Conservation (phyloP, 2,329 filamentous ascomycete genomes). For the Lecanicillium sp. region DNA sequence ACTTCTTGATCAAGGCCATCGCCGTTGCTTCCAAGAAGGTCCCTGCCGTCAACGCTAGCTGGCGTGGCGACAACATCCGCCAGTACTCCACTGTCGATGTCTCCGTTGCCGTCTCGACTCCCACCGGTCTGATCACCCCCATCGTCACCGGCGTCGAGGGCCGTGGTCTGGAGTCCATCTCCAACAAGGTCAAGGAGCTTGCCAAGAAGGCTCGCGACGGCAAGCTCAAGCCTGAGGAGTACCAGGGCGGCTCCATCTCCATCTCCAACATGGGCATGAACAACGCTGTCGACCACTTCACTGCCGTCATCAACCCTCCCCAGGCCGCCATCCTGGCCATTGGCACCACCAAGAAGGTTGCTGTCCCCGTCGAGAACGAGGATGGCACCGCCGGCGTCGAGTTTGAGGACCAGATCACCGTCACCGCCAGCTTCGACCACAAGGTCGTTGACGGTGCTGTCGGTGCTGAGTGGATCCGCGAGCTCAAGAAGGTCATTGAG, state of each 20-base stretch:
- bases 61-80: slow-evolving; percentile 84
- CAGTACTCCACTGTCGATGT: slow-evolving; percentile 92
- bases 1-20: slow-evolving; percentile 97
- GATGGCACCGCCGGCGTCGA: slow-evolving; percentile 68
- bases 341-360: slow-evolving; percentile 92
- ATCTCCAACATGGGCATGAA: slow-evolving; percentile 99
- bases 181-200: slow-evolving; percentile 84
- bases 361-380: slow-evolving; percentile 76
- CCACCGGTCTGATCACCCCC: slow-evolving; percentile 89
- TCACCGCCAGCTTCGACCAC: slow-evolving; percentile 97
- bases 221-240: slow-evolving; percentile 99
- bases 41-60: slow-evolving; percentile 90
- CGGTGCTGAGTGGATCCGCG: slow-evolving; percentile 91
- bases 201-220: slow-evolving; percentile 92
- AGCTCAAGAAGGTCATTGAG: slow-evolving; percentile 96
- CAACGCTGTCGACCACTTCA: slow-evolving; percentile 89
- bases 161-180: slow-evolving; percentile 84
- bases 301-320: slow-evolving; percentile 97
- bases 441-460: slow-evolving; percentile 96
- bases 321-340: slow-evolving; percentile 94
- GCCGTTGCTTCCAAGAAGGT: slow-evolving; percentile 86
- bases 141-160: slow-evolving; percentile 86
- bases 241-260: slow-evolving; percentile 97
- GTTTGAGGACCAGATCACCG: slow-evolving; percentile 95
- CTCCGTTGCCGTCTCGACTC: slow-evolving; percentile 90